Percentiles rank a stretch among this genome's conserved stretches.
phyloP scores from a whole-genome alignment of 2,329 filamentous ascomycete genomes.

The Paecilomyces fulvus region DNA sequence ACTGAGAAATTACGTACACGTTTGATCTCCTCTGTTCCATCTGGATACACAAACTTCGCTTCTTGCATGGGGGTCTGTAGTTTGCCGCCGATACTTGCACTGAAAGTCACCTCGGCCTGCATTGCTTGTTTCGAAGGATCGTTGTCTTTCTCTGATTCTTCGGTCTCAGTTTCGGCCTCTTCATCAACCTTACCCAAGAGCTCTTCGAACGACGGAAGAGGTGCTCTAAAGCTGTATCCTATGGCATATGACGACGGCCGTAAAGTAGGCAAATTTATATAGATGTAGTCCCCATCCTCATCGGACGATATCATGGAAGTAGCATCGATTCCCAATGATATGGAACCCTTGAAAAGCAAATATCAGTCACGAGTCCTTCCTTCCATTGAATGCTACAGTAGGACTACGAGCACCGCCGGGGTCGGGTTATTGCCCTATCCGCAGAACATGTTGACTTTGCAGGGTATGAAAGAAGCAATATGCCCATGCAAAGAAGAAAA shows the following conservation, averaged over 20 bases:
- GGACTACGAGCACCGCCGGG: background rate
- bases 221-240: constrained; percentile 26
- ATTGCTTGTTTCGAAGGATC: constrained; percentile 4
- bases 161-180: constrained; percentile 9
- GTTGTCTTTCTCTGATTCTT: constrained; percentile 7
- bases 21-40: constrained; percentile 16
- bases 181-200: constrained; percentile 13
- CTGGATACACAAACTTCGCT: constrained; percentile 15
- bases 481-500: background rate
- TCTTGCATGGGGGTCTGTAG: constrained; percentile 16
- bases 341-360: constrained; percentile 15
- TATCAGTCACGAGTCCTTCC: background rate
- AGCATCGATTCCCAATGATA: constrained; percentile 29
- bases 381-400: background rate
- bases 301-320: constrained; percentile 22
- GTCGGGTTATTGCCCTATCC: background rate
- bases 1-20: constrained; percentile 15
- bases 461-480: background rate
- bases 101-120: constrained; percentile 20
- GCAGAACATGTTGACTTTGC: background rate
- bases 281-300: constrained; percentile 19
- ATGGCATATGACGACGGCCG: constrained; percentile 19
- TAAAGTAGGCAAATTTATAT: constrained; percentile 19
- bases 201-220: constrained; percentile 18
- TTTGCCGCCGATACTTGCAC: constrained; percentile 23